These are phyloP conservation scores for Suhomyces atakaporum DNA, from an alignment of 1,139 yeast genomes.

Conservation along the genomic window DNA sequence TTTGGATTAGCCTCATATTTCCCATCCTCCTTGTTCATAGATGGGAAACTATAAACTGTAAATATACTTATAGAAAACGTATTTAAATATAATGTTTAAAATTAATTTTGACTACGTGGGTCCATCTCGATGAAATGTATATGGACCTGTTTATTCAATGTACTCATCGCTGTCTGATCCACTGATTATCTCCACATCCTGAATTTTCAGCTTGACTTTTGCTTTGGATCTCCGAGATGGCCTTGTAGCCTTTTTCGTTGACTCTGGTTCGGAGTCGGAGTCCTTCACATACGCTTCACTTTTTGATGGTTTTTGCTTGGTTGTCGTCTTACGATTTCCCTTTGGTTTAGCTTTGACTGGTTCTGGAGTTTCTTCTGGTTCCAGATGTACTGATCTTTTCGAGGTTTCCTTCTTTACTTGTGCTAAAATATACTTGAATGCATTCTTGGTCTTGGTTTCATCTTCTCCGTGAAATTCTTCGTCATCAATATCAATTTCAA, in stretches of 20 bases:
- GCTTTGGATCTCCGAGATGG: conserved; percentile 8
- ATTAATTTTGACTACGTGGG: too few species aligned
- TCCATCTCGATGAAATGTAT: too few species aligned
- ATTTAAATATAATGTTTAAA: too few species aligned
- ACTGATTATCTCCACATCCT: conserved; percentile 11
- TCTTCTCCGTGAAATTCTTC: conserved; percentile 34
- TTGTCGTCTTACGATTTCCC: neutral
- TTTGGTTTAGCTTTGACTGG: conserved; percentile 1
- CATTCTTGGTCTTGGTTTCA: conserved; percentile 29
- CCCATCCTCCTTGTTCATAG: neutral
- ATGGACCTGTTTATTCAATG: conserved; percentile 7
- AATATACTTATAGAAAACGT: too few species aligned
- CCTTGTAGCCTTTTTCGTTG: conserved; percentile 2
- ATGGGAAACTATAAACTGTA: too few species aligned
- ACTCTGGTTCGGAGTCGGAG: conserved; percentile 9
- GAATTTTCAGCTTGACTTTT: conserved; percentile 10
- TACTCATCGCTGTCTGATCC: conserved; percentile 12
- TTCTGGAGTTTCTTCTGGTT: neutral
- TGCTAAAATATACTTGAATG: conserved; percentile 31
- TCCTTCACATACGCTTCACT: conserved; percentile 2
- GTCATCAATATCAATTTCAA: conserved; percentile 43
- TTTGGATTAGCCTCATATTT: conserved; percentile 42
- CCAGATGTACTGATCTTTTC: conserved; percentile 1
- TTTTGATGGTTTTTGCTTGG: conserved; percentile 1
- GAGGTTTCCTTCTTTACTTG: conserved; percentile 25